These are phyloP conservation scores for Rhizopogon rudus DNA, from an alignment of 768 basidiomycete species.

Conservation along the genomic window DNA sequence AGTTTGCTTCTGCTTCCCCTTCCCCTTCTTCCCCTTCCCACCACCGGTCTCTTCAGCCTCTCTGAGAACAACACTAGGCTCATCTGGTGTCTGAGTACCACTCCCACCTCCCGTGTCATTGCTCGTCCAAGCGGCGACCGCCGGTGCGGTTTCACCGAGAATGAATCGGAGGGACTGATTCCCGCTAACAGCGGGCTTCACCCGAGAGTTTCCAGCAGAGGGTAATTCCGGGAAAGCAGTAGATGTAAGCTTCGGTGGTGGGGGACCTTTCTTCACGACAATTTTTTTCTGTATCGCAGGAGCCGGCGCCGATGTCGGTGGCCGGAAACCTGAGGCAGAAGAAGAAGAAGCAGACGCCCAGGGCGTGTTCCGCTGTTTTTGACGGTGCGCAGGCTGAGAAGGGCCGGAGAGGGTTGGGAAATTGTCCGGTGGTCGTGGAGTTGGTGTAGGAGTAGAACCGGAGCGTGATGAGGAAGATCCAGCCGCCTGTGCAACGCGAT, in stretches of 20 bases:
- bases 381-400: slow-evolving; percentile 27
- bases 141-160: slow-evolving; percentile 37
- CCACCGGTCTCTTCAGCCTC: slow-evolving; percentile 11
- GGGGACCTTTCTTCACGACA: neutral
- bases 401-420: slow-evolving; percentile 27
- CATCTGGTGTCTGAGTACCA: slow-evolving; percentile 7
- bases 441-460: slow-evolving; percentile 10
- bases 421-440: slow-evolving; percentile 20
- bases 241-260: slow-evolving; percentile 43
- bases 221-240: slow-evolving; percentile 72
- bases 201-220: slow-evolving; percentile 31
- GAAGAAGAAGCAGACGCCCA: slow-evolving; percentile 43
- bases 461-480: slow-evolving; percentile 34
- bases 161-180: slow-evolving; percentile 68
- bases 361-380: slow-evolving; percentile 50
- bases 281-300: slow-evolving; percentile 3
- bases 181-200: slow-evolving; percentile 48
- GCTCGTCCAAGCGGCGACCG: slow-evolving; percentile 28
- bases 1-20: slow-evolving; percentile 82
- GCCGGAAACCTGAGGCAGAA: slow-evolving; percentile 15
- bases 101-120: slow-evolving; percentile 23
- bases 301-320: slow-evolving; percentile 15
- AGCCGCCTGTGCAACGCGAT: slow-evolving; percentile 84
- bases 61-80: neutral
- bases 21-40: slow-evolving; percentile 65